Evolutionary conservation across 495 filamentous ascomycete species (phyloP), one percentile per base, ranked within the genome.

Genomic region (Penicillium malachiteum): DNA sequence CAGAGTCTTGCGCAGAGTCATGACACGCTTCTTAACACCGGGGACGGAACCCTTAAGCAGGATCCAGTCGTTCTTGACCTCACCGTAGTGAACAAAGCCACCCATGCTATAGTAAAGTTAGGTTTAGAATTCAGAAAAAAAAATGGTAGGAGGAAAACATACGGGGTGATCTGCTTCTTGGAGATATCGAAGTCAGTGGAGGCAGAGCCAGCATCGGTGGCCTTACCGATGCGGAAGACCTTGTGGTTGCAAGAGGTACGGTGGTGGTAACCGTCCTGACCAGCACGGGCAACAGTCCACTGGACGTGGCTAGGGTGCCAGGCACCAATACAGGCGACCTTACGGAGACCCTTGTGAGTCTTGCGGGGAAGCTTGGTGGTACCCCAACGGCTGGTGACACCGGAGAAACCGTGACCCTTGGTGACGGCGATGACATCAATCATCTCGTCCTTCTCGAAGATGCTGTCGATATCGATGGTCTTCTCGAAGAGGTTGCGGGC

Each of bases 281-380:
- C 95, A 66, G 95, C 95, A 88, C 95, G 95, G 74, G 94, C 95
- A 81, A 99, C 95, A 78, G 95, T 97, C 95, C 95, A 99, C 86
- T 99, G 95, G 82, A 99, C 95, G 90, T 99, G 95, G 78, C 88
- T 91, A 72, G 95, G 95, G 87, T 99, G 95, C 95, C 95, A 99
- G 65, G 95, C 95, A 86, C 95, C 95, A 76, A 99, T 99, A 96
- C 95, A 99, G 70, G 95, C 95, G 69, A 99, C 95, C 88, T 99
- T 99, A 67, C 95, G 88, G 71, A 99, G 89, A 92, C 95, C 95
- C 87, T 99, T 99, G 87, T 99, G 95, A 63, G 95, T 99, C 90
- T 99, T 99, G 71, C 95, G 90, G 64, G 95, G 95, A 63, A 99
- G 90, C 90, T 99, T 99, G 89, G 96, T 99, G 77, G 95, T 99